Base-by-base conservation (phyloP, 129 eudicot species). In the carrot (Daucus carota) region DNA sequence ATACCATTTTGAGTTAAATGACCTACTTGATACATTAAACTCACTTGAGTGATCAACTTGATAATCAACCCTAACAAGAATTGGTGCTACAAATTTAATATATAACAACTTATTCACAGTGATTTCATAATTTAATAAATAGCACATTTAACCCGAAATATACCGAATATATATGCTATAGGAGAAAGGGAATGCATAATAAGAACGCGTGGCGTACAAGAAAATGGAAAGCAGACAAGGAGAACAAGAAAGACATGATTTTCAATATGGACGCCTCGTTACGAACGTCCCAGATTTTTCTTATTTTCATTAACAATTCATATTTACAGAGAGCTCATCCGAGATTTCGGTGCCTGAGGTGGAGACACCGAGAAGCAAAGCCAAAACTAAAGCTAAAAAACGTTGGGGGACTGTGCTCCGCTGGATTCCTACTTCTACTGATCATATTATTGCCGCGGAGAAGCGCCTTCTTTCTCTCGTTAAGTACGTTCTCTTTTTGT, bases 371-470 rank as follows among this genome's bases (percentile, higher is more conserved):
- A 63, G 83, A 32, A 40, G 80, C 16, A 72, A 75, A 38, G 18
- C 81, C 18, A 38, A 75, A 43, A 8, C 81, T 18, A 38, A 80
- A 41, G 40, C 78, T 22, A 47, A 46, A 75, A 85, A 75, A n/a
- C 73, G 80, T 24, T 93, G 96, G 96, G 90, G 89, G 4, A 83
- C 96, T 50, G 79, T 80, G 48, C 83, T 91, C 34, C 89, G 96
- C 12, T 93, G 98, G 97, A 90, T 87, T 42, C 98, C 98, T 54
- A 90, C 96, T 32, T 93, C 98, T 24, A 82, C 89, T 80, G 97
- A 93, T 46, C 97, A 89, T 78, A 87, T 90, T 85, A 83, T 91
- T 66, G 89, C 89, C 57, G 89, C 98, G 14, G 98, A 93, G 74
- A 93, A 93, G 70, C 98, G 98, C 78, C 96, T 90, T 34, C 89